Evolutionary conservation across 2,329 filamentous ascomycete genomes (phyloP), one percentile per base, ranked within the genome.

Genomic region (Didymella arachidicola): DNA sequence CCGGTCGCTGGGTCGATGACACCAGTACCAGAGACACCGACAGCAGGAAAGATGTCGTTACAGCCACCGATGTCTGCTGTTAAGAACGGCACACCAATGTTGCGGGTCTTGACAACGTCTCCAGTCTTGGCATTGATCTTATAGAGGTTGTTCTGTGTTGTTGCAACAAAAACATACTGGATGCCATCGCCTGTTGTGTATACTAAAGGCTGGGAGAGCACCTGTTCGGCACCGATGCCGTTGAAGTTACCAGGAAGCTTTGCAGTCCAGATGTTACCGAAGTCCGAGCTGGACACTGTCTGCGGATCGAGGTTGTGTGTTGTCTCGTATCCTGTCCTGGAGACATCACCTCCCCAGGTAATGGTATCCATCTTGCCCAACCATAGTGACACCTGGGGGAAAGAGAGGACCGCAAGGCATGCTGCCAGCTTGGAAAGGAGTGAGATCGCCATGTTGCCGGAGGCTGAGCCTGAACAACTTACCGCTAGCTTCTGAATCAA

Each of bases 251-350:
- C 85, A 0, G 84, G 83, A 1, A 87, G 77, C 0, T 66, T 46
- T 0, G 81, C 82, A 64, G 78, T 80, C 77, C 85, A 87, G 7
- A 87, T 72, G 58, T 85, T 81, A 19, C 80, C 83, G 62, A 87
- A 88, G 49, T 83, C 79, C 2, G 81, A 72, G 54, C 83, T 84
- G 39, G 78, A 80, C 2, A 88, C 84, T 8, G 87, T 76, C 14
- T 82, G 78, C 1, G 86, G 86, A 66, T 88, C 84, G 81, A 88
- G 84, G 72, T 88, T 88, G 69, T 88, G 86, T 67, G 86, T 87
- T 19, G 77, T 79, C 69, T 84, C 81, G 68, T 86, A 86, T 27
- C 84, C 83, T 12, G 79, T 69, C 49, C 84, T 75, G 11, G 81
- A 79, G 67, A 84, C 85, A 64, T 85, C 83, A 59, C 84, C 84